Conservation (phyloP, 2,329 filamentous ascomycete species). For the Calonectria multiphialidica region DNA sequence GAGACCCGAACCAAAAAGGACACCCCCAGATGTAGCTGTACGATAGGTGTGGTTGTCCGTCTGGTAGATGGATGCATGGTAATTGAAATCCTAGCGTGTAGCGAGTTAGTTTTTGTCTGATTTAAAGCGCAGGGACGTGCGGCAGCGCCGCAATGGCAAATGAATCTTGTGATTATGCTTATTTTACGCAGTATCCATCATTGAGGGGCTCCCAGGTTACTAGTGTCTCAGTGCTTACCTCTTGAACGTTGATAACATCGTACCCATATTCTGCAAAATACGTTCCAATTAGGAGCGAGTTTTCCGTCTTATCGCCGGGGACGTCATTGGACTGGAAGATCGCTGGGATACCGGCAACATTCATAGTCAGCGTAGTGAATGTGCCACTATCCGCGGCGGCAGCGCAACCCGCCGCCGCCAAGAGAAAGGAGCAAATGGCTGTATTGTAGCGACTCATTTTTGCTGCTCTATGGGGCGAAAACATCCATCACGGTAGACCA, state of each 20-base stretch:
- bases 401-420: background rate
- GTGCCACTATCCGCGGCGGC: constrained; percentile 12
- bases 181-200: background rate
- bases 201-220: background rate
- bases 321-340: constrained; percentile 71
- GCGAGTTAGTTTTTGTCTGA: background rate
- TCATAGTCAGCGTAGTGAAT: constrained; percentile 43
- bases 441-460: background rate
- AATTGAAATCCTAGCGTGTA: constrained; percentile 70
- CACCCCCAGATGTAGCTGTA: constrained; percentile 74
- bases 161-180: background rate
- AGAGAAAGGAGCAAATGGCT: background rate
- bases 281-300: constrained; percentile 67
- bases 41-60: constrained; percentile 70
- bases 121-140: background rate
- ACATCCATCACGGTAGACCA: background rate
- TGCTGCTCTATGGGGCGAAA: background rate
- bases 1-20: constrained; percentile 71
- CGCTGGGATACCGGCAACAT: constrained; percentile 70
- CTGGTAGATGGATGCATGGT: constrained; percentile 72
- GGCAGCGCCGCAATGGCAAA: too few species aligned
- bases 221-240: constrained; percentile 45
- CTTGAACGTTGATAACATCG: constrained; percentile 75
- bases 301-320: constrained; percentile 70
- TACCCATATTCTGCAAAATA: constrained; percentile 68